Evolutionary conservation across 805 yeast genomes (phyloP), one percentile per base, ranked within the genome.

Genomic region (Cyberlindnera subsufficiens): DNA sequence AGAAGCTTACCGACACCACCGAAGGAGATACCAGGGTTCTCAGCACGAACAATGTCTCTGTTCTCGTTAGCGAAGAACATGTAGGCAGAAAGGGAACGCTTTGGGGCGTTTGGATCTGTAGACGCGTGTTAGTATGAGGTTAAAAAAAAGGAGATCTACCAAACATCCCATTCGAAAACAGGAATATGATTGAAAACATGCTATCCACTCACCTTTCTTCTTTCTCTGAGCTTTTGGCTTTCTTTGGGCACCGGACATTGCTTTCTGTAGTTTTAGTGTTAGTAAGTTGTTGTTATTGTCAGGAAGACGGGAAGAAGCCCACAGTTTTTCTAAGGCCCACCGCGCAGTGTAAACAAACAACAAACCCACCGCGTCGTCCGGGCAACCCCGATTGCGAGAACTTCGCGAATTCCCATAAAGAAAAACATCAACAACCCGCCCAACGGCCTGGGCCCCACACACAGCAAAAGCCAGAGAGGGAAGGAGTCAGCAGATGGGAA

Each of bases 41-140:
- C 98, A 50, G 91, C 82, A 67, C 96, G 82, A 55, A 93, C 96
- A 52, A 80, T 78, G 69, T 91, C 97, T 77, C 99, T 90, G 78
- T 86, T 86, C 63, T 89, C 97, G 66, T 88, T 89, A 58, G 99
- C 98, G 64, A 90, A 93, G 80, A 87, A 91, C 98, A 93, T 90
- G 82, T 91, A 93, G 39, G 98, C 96, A 47, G 97, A 88, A 65
- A 93, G 74, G 20, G 97, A 88, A 71, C 98, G 87, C 87, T 93
- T 93, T 68, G 99, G 99, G 53, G 99, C 99, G 69, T 91, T 90
- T 74, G 99, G 96, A 68, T 87, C 95, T 52, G 39, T 18, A 3
- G 15, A 10, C 15, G 27, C 6, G 17, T 25, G 46, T 47, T 42
- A 42, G 50, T 46, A 43, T 30, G 29, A 16, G 19, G 36, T 31